Percentiles rank a stretch among this genome's conserved stretches.
Conservation (phyloP, 177 flowering plant species). For the Vitis hybrid region DNA sequence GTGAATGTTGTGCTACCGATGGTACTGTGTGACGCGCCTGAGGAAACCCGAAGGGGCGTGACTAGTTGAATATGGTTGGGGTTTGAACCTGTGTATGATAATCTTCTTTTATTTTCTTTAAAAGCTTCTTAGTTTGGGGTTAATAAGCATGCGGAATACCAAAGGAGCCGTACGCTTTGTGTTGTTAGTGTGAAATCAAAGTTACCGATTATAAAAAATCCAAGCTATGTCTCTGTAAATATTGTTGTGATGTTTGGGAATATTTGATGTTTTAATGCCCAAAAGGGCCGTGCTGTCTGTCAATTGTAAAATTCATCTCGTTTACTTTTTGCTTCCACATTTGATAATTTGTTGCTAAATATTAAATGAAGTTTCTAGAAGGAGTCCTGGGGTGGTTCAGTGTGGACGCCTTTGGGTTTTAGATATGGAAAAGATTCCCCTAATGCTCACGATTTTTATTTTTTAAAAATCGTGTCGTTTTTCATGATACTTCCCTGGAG, state of each 20-base stretch:
- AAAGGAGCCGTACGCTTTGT: slow-evolving; percentile 13
- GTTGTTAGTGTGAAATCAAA: not conserved
- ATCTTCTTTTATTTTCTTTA: not conserved
- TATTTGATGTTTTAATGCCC: not conserved
- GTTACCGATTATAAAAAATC: not conserved
- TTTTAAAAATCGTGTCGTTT: too few species aligned
- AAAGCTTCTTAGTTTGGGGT: not conserved
- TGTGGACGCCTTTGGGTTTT: too few species aligned
- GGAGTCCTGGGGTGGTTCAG: not conserved
- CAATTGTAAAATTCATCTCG: too few species aligned
- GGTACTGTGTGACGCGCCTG: slow-evolving; percentile 7
- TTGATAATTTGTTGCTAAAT: not conserved
- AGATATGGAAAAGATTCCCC: too few species aligned
- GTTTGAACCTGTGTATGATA: not conserved
- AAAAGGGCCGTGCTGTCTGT: not conserved
- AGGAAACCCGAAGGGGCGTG: slow-evolving; percentile 19
- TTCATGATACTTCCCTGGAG: too few species aligned
- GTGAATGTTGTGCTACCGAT: slow-evolving; percentile 7
- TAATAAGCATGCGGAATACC: slow-evolving; percentile 19
- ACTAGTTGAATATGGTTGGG: not conserved
- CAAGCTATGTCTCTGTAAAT: slow-evolving; percentile 5
- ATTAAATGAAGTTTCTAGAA: not conserved
- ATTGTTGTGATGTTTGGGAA: not conserved
- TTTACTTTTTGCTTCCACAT: not conserved
- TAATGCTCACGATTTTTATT: too few species aligned